These are phyloP conservation scores for Yamadazyma takamatsuzukensis DNA, from an alignment of 805 yeast species.

Conservation along the genomic window DNA sequence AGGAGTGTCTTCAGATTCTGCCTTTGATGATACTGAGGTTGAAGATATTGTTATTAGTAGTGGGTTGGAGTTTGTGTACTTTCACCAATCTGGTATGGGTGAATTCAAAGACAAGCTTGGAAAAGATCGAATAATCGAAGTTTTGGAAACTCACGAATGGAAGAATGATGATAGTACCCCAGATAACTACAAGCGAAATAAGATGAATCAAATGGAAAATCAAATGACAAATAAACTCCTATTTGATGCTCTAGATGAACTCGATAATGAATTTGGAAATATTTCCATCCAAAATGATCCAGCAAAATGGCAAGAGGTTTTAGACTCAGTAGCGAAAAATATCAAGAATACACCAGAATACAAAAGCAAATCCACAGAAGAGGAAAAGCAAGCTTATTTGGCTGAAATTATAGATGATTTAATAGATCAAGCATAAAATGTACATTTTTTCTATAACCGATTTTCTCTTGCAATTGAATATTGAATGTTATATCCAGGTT, in stretches of 20 bases:
- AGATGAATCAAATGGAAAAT: conserved; percentile 15
- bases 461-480: conserved; percentile 15
- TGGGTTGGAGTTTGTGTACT: conserved; percentile 44
- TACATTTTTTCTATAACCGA: conserved; percentile 10
- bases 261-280: too few relatives aligned
- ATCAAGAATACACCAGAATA: too few relatives aligned
- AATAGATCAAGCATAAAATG: conserved; percentile 35
- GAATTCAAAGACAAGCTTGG: conserved; percentile 45
- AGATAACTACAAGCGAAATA: conserved; percentile 17
- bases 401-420: conserved; percentile 36
- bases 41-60: conserved; percentile 36
- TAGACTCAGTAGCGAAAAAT: too few relatives aligned
- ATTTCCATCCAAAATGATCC: too few relatives aligned
- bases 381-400: too few relatives aligned
- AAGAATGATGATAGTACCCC: conserved; percentile 15
- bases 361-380: too few relatives aligned
- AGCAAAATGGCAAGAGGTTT: too few relatives aligned
- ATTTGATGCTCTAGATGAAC: too few relatives aligned
- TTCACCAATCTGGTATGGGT: conserved; percentile 28
- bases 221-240: conserved; percentile 28
- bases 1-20: conserved; percentile 16
- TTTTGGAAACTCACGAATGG: conserved; percentile 52
- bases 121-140: conserved; percentile 38
- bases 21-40: conserved; percentile 15
- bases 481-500: conserved; percentile 49